phyloP scores from a whole-genome alignment of 2,329 filamentous ascomycete species.

The Monilinia laxa region DNA sequence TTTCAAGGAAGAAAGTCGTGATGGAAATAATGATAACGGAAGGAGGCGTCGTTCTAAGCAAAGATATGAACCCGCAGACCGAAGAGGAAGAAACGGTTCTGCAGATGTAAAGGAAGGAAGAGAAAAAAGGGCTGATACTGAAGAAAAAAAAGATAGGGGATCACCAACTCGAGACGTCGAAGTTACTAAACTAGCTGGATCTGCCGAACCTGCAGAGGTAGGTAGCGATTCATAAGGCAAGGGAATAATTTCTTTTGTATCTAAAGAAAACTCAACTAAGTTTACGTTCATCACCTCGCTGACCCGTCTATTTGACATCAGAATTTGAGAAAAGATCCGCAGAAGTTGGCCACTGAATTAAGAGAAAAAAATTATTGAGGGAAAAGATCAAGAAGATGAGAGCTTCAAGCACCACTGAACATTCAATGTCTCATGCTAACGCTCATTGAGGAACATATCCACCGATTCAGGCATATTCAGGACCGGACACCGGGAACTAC shows the following conservation, averaged over 20 bases:
- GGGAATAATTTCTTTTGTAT: slow-evolving; percentile 29
- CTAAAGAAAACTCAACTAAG: slow-evolving; percentile 20
- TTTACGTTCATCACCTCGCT: slow-evolving; percentile 36
- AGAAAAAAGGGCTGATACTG: slow-evolving; percentile 58
- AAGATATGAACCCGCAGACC: slow-evolving; percentile 41
- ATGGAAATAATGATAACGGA: slow-evolving; percentile 35
- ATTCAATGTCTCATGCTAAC: slow-evolving; percentile 50
- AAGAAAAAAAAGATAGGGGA: slow-evolving; percentile 47
- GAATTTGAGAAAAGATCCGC: slow-evolving; percentile 41
- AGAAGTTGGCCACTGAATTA: slow-evolving; percentile 47
- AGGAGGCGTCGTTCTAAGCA: slow-evolving; percentile 41
- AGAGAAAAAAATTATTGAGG: slow-evolving; percentile 53
- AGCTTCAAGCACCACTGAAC: slow-evolving; percentile 45
- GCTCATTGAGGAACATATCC: slow-evolving; percentile 41
- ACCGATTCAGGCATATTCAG: slow-evolving; percentile 10
- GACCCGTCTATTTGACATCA: slow-evolving; percentile 40
- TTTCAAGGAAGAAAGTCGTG: slow-evolving; percentile 32
- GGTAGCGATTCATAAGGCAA: slow-evolving; percentile 43
- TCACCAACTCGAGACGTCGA: slow-evolving; percentile 32
- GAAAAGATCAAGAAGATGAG: slow-evolving; percentile 57
- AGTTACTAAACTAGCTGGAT: slow-evolving; percentile 29
- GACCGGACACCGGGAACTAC: neutral
- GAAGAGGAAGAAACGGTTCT: slow-evolving; percentile 52
- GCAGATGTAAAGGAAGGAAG: slow-evolving; percentile 47
- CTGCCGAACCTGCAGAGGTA: slow-evolving; percentile 43